Evolutionary conservation across 345 rosid species (phyloP).

Genomic region (Citrus glauca): DNA sequence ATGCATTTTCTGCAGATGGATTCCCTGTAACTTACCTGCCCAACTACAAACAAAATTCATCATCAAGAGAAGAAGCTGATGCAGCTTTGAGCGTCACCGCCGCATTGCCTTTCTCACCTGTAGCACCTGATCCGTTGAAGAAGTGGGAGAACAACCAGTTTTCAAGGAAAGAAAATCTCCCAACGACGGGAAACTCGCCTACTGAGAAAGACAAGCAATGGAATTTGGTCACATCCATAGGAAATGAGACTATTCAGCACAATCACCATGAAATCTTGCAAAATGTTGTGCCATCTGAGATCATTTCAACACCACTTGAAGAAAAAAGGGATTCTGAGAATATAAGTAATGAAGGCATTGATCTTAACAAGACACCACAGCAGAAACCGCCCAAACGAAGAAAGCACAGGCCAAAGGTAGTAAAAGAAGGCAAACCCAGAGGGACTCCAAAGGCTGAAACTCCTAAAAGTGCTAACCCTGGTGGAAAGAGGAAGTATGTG

Average conservation of each 20-base stretch:
- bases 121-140: constrained; percentile 29
- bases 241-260: constrained; percentile 23
- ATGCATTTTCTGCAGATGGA: constrained; percentile 43
- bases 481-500: constrained; percentile 31
- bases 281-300: constrained; percentile 36
- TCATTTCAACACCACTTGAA: constrained; percentile 25
- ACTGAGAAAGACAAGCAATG: constrained; percentile 28
- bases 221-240: constrained; percentile 16
- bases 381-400: constrained; percentile 56
- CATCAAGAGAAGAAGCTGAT: constrained; percentile 41
- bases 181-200: constrained; percentile 12
- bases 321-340: constrained; percentile 28
- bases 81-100: constrained; percentile 21
- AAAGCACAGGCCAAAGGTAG: constrained; percentile 85
- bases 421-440: constrained; percentile 55
- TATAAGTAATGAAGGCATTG: constrained; percentile 38
- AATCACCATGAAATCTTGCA: constrained; percentile 28
- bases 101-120: constrained; percentile 24
- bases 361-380: constrained; percentile 70
- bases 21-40: constrained; percentile 33
- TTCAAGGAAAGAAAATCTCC: not conserved
- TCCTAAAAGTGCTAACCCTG: constrained; percentile 25
- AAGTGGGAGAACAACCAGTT: constrained; percentile 16
- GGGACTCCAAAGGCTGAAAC: constrained; percentile 41
- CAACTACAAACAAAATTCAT: constrained; percentile 42